Base-by-base conservation (phyloP, 2,329 filamentous ascomycete species). In the Scolecobasidium constrictum region DNA sequence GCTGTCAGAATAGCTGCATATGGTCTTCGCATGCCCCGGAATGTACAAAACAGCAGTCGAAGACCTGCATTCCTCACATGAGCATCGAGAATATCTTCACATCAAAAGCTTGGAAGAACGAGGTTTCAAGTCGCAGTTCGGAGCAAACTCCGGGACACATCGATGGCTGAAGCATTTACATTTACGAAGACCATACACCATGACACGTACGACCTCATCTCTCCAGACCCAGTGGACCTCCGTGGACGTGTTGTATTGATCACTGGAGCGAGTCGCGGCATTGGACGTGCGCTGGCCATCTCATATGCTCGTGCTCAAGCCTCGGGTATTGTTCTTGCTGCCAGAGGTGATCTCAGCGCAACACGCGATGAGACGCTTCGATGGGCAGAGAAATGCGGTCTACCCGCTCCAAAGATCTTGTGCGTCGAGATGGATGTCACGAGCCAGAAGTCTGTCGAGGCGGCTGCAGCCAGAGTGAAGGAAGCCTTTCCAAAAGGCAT, bases 101-200 rank as follows among this genome's bases (percentile, higher is more conserved):
- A n/a, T n/a, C n/a, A n/a, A n/a, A n/a, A n/a, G n/a, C n/a, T n/a
- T n/a, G n/a, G n/a, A n/a, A n/a, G n/a, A n/a, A n/a, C n/a, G n/a
- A n/a, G n/a, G n/a, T n/a, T n/a, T n/a, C n/a, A n/a, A n/a, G n/a
- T n/a, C n/a, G n/a, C n/a, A n/a, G n/a, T n/a, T n/a, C n/a, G n/a
- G n/a, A n/a, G n/a, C n/a, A n/a, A n/a, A n/a, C n/a, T n/a, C n/a
- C n/a, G n/a, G n/a, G n/a, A n/a, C n/a, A n/a, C n/a, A n/a, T n/a
- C n/a, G n/a, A n/a, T n/a, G n/a, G n/a, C n/a, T 7, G 26, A 31
- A n/a, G 26, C 26, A 7, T 31, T 31, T 31, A 36, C 34, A 11
- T 59, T 58, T 45, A 57, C 53, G 4, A 35, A 49, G 7, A 39
- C 37, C 37, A 7, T 18, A 13, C 40, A 40, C 33, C 12, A 42